Percentiles rank a stretch among this genome's conserved stretches.
These are phyloP conservation scores for Saitoella complicata DNA, from an alignment of 805 yeast genomes.

Conservation along the genomic window DNA sequence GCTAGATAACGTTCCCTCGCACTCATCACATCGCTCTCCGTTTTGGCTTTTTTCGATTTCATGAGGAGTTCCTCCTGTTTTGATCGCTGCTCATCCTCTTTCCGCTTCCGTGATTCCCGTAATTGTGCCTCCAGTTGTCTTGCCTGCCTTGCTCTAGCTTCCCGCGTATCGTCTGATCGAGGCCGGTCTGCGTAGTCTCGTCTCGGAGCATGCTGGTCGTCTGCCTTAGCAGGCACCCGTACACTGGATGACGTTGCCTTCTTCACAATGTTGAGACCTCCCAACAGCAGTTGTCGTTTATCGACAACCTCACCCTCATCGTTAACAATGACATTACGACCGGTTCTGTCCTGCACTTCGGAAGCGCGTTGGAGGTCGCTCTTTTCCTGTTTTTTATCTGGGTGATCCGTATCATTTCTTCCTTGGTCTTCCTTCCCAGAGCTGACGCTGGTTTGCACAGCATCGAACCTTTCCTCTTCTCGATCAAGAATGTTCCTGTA, in stretches of 20 bases:
- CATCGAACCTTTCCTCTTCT: slow-evolving; percentile 12
- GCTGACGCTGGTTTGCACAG: slow-evolving; percentile 5
- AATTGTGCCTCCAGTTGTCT: slow-evolving; percentile 4
- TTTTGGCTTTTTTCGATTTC: slow-evolving; percentile 8
- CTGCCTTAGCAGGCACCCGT: not conserved
- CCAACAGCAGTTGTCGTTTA: slow-evolving; percentile 15
- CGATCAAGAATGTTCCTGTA: slow-evolving; percentile 12
- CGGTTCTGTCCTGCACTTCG: not conserved
- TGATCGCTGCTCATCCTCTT: slow-evolving; percentile 3
- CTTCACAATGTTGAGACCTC: slow-evolving; percentile 15
- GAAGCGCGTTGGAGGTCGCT: no score
- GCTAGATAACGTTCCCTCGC: slow-evolving; percentile 18
- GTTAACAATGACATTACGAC: slow-evolving; percentile 12
- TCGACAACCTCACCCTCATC: slow-evolving; percentile 18
- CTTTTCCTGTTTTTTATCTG: no score
- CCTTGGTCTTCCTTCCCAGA: no score
- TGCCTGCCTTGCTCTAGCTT: slow-evolving; percentile 1
- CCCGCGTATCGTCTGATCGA: not conserved
- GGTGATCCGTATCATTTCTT: no score
- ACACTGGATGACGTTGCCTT: slow-evolving; percentile 1
- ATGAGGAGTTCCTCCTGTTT: slow-evolving; percentile 4
- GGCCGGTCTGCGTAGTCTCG: not conserved
- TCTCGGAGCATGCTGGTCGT: not conserved
- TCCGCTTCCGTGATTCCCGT: slow-evolving; percentile 5
- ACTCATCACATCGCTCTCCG: slow-evolving; percentile 8